Evolutionary conservation across 129 eudicot species (phyloP).

Genomic region (Centella asiatica): DNA sequence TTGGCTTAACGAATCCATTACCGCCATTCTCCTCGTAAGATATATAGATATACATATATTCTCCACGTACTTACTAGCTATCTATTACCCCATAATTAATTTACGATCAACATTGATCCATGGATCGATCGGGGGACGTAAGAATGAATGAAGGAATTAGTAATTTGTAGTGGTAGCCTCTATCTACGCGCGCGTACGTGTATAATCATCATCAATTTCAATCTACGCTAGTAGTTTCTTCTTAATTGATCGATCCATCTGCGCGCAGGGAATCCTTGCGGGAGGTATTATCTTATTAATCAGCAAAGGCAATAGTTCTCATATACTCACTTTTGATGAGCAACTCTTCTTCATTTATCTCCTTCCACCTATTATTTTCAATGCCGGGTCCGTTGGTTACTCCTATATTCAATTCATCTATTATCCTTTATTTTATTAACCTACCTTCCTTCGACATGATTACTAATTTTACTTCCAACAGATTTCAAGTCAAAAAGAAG

Average conservation of each 20-base stretch:
- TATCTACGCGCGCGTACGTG: too few relatives aligned
- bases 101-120: too few relatives aligned
- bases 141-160: too few relatives aligned
- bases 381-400: constrained; percentile 70
- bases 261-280: constrained; percentile 58
- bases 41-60: background rate
- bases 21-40: constrained; percentile 61
- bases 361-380: constrained; percentile 89
- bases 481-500: constrained; percentile 95
- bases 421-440: too few relatives aligned
- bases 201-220: too few relatives aligned
- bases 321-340: constrained; percentile 68
- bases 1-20: constrained; percentile 71
- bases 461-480: constrained; percentile 24
- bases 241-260: too few relatives aligned
- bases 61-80: background rate
- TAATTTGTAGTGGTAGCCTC: too few relatives aligned
- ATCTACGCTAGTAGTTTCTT: too few relatives aligned
- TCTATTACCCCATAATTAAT: too few relatives aligned
- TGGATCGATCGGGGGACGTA: too few relatives aligned
- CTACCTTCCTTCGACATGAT: background rate
- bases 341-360: constrained; percentile 82
- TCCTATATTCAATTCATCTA: too few relatives aligned
- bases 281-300: constrained; percentile 52
- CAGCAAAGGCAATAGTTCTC: constrained; percentile 69